phyloP scores from a whole-genome alignment of 176 grass and related monocot species.

The Puccinellia tenuiflora region DNA sequence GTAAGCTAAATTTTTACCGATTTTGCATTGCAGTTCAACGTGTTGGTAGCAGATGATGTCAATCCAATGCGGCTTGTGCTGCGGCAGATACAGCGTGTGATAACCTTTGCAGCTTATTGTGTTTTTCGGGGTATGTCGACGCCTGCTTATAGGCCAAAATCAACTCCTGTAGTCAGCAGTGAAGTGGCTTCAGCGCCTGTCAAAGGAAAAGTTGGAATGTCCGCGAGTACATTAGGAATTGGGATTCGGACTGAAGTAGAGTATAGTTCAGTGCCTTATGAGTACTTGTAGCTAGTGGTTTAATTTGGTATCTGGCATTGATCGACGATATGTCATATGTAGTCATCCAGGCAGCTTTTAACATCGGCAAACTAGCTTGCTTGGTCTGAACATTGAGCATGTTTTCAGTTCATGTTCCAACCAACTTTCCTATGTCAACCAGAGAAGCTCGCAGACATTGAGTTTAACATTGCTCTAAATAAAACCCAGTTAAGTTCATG shows the following conservation, averaged over 20 bases:
- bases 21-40: conserved; percentile 49
- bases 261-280: background rate
- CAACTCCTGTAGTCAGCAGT: conserved; percentile 3
- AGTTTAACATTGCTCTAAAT: too few species aligned
- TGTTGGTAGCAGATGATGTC: conserved; percentile 37
- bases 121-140: background rate
- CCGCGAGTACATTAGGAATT: conserved; percentile 65
- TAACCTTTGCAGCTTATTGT: conserved; percentile 24
- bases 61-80: conserved; percentile 51
- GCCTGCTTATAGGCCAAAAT: conserved; percentile 7
- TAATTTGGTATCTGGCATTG: background rate
- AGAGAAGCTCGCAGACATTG: background rate
- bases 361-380: too few species aligned
- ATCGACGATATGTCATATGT: background rate
- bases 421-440: too few species aligned
- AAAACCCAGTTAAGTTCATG: too few species aligned
- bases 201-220: conserved; percentile 29
- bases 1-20: too few species aligned
- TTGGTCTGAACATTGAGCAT: too few species aligned
- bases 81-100: conserved; percentile 28
- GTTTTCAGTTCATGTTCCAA: too few species aligned
- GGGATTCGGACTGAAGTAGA: conserved; percentile 48
- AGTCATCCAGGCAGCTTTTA: background rate
- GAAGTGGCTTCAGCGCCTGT: conserved; percentile 1
- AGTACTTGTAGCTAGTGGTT: background rate